Conservation (phyloP, 2,329 filamentous ascomycete species). For the Keithomyces neogunnii region DNA sequence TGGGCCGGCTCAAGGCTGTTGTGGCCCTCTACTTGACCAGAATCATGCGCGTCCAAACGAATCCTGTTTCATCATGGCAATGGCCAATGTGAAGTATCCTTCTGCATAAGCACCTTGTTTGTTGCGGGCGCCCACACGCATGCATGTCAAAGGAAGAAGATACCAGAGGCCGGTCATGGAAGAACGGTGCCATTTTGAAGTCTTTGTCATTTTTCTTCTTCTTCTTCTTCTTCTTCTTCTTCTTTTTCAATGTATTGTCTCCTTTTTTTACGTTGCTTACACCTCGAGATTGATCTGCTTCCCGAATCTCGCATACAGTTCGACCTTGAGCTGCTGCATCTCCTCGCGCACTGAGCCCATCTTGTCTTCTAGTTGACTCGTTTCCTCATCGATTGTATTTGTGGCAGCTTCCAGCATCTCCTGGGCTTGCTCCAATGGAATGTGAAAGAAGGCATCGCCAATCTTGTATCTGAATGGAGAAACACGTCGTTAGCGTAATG, state of each 20-base stretch:
- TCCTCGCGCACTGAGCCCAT: constrained; percentile 70
- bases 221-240: background rate
- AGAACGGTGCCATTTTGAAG: background rate
- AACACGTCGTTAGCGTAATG: background rate
- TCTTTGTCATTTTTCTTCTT: background rate
- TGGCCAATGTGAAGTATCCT: too few relatives aligned
- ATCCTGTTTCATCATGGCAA: too few relatives aligned
- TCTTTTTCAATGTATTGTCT: too few relatives aligned
- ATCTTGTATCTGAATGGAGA: constrained; percentile 71
- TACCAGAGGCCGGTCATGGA: background rate
- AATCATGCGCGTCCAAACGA: too few relatives aligned
- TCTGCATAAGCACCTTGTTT: too few relatives aligned
- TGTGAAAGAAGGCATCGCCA: constrained; percentile 86
- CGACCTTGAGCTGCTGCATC: constrained; percentile 83
- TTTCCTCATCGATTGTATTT: constrained; percentile 67
- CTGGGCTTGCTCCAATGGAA: constrained; percentile 78
- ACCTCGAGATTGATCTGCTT: constrained; percentile 89
- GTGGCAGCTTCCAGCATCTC: constrained; percentile 69
- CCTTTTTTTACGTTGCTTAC: background rate
- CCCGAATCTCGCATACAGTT: constrained; percentile 89
- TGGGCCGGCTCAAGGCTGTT: too few relatives aligned
- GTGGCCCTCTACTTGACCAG: too few relatives aligned
- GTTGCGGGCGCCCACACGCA: background rate
- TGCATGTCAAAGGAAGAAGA: background rate
- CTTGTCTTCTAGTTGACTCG: constrained; percentile 67